Conservation (phyloP, 192 early-diverging fungal species). For the Backusella sp. region DNA sequence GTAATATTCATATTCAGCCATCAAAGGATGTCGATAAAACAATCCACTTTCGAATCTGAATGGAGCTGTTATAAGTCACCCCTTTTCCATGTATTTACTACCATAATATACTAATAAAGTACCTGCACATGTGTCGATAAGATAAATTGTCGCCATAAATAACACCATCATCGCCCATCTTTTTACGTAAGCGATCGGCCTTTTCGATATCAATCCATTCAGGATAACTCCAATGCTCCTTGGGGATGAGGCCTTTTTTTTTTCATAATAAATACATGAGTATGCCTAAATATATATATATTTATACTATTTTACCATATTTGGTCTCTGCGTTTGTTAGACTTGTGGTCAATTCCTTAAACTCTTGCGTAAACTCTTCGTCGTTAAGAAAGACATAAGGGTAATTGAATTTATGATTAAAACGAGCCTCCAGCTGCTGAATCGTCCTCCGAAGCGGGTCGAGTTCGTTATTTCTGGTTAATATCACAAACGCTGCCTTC, state of each 20-base stretch:
- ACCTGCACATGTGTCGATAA: slow-evolving; percentile 73
- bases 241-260: slow-evolving; percentile 48
- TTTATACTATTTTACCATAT: slow-evolving; percentile 49
- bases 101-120: neutral
- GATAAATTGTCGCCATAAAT: slow-evolving; percentile 62
- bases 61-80: neutral
- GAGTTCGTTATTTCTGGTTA: slow-evolving; percentile 71
- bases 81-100: neutral
- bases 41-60: slow-evolving; percentile 67
- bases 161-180: slow-evolving; percentile 53
- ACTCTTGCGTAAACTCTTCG: slow-evolving; percentile 66
- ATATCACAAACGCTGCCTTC: slow-evolving; percentile 71
- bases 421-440: slow-evolving; percentile 74
- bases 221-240: slow-evolving; percentile 64
- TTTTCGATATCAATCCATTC: slow-evolving; percentile 61
- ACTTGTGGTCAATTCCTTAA: slow-evolving; percentile 52
- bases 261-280: too few relatives aligned
- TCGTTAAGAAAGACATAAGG: slow-evolving; percentile 90
- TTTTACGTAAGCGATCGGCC: slow-evolving; percentile 47
- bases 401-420: slow-evolving; percentile 78
- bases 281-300: too few relatives aligned
- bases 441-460: slow-evolving; percentile 58
- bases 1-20: slow-evolving; percentile 72
- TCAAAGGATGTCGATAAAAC: slow-evolving; percentile 74
- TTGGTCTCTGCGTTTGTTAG: slow-evolving; percentile 58